Base-by-base conservation (phyloP, 495 filamentous ascomycete genomes). In the Immersiella caudata region DNA sequence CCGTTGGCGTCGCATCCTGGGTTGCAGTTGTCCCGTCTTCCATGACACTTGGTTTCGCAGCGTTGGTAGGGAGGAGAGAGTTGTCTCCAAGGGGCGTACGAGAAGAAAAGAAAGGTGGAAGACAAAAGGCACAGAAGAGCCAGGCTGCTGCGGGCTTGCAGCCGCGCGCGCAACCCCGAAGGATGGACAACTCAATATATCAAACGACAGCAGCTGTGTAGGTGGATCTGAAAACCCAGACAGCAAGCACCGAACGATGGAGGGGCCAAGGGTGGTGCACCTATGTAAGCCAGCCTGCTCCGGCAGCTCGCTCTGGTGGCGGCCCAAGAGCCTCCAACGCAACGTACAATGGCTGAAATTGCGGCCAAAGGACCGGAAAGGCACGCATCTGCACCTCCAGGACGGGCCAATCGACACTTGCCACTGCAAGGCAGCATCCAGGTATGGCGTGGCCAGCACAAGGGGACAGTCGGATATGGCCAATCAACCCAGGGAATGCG, bases 1-100 rank as follows among this genome's bases (percentile, higher is more conserved):
- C 24, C 29, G 49, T 40, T 21, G 57, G 26, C 59, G 57, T 60
- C 65, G 65, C 65, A 67, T 67, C 20, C 40, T 52, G 21, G 24
- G 7, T 51, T 60, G 21, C 18, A 8, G 14, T 33, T 26, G 40
- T 22, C 33, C 50, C 14, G 64, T 21, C 35, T 60, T 51, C 64
- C 64, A 60, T 66, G 33, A 66, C 55, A 59, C 54, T 29, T 58
- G 7, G 52, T 65, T 16, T 7, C 12, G 26, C 29, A 8, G 29
- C 8, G 3, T 50, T 12, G n/a, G 60, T 50, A 35, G 21, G 60
- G 6, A 49, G 18, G 20, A 49, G n/a, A 26, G n/a, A 46, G 35
- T 20, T 6, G 33, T 25, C n/a, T 9, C 9, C 22, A 14, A 57
- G 54, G 14, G 52, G 25, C 12, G 16, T 24, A 9, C 24, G 24